Conservation (phyloP, 2,329 filamentous ascomycete genomes). For the Paecilomyces dactylethromorphus region DNA sequence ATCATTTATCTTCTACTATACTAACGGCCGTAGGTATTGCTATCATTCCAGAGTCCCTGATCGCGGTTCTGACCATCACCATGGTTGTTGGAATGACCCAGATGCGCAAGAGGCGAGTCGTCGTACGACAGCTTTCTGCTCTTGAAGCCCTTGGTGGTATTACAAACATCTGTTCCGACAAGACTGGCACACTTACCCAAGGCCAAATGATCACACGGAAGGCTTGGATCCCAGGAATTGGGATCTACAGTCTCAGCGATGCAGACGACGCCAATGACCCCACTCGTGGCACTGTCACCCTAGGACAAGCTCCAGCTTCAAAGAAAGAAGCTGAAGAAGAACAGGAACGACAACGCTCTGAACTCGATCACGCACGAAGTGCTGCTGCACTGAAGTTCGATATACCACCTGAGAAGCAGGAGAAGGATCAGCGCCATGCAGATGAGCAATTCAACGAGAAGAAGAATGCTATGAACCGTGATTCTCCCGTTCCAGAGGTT, state of each 20-base stretch:
- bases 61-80: constrained; percentile 57
- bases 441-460: constrained; percentile 17
- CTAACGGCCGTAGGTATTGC: constrained; percentile 36
- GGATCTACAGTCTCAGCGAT: constrained; percentile 47
- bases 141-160: constrained; percentile 53
- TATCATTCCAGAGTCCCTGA: constrained; percentile 59
- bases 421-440: constrained; percentile 20
- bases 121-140: constrained; percentile 48
- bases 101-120: constrained; percentile 48
- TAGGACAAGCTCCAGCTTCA: constrained; percentile 25
- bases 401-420: constrained; percentile 47
- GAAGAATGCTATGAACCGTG: constrained; percentile 9
- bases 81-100: constrained; percentile 51
- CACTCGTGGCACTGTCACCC: constrained; percentile 42
- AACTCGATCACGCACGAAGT: constrained; percentile 54
- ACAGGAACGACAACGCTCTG: constrained; percentile 33
- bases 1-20: not conserved
- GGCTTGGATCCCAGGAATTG: constrained; percentile 49
- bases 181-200: constrained; percentile 50
- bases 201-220: constrained; percentile 57
- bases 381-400: constrained; percentile 57
- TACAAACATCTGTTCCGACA: constrained; percentile 53
- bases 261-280: constrained; percentile 51
- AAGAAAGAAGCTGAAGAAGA: constrained; percentile 24
- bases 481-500: constrained; percentile 25